Conservation (phyloP, 257 asterid genomes). For the Solanum phureja region DNA sequence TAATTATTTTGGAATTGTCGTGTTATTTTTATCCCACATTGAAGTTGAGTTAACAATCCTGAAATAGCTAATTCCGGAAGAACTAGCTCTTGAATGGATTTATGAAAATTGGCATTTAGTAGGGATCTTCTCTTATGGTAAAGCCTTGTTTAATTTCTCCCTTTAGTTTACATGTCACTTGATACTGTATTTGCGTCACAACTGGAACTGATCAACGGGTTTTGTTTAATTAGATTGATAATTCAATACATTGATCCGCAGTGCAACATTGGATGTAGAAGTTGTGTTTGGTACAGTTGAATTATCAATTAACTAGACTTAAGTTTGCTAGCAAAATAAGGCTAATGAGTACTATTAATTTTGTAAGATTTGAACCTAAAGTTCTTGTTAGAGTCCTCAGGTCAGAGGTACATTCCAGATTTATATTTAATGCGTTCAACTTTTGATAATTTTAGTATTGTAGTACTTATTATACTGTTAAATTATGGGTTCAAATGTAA, state of each 20-base stretch:
- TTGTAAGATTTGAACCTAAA: neutral
- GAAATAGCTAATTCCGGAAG: slow-evolving; percentile 1
- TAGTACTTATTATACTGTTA: neutral
- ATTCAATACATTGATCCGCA: neutral
- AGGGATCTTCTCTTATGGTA: slow-evolving; percentile 61
- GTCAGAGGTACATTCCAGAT: neutral
- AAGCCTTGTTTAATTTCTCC: neutral
- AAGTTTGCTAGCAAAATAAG: neutral
- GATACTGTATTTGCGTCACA: too few relatives aligned
- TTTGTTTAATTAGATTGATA: neutral
- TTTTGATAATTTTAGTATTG: neutral
- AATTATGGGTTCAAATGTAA: neutral
- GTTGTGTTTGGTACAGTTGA: neutral
- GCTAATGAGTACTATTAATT: neutral
- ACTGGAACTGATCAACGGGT: too few relatives aligned
- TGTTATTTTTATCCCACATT: too few relatives aligned
- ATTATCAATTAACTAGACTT: neutral
- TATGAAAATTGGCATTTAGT: slow-evolving; percentile 33
- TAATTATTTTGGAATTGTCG: too few relatives aligned
- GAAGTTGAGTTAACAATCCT: too few relatives aligned
- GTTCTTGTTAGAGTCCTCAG: neutral
- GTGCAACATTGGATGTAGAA: neutral
- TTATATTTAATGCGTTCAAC: neutral
- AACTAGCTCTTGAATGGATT: slow-evolving; percentile 78
- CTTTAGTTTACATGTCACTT: neutral